These are phyloP conservation scores for Mycena amicta DNA, from an alignment of 768 basidiomycete genomes.

Conservation along the genomic window DNA sequence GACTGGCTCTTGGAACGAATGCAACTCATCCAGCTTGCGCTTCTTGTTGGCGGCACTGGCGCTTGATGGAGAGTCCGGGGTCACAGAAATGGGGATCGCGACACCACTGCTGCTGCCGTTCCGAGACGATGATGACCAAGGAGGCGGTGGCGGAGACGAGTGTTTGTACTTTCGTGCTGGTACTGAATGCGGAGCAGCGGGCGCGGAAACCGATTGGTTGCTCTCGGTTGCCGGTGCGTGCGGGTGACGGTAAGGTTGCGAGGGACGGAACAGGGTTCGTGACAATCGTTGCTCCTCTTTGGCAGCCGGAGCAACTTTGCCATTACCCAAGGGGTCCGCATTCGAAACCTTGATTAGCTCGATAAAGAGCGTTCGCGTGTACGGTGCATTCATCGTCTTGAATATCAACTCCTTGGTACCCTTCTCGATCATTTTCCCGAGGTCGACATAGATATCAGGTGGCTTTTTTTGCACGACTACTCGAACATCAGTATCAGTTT, in stretches of 20 bases:
- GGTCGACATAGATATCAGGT: slow-evolving; percentile 67
- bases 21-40: slow-evolving; percentile 23
- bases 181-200: not conserved
- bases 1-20: slow-evolving; percentile 18
- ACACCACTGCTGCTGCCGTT: not conserved
- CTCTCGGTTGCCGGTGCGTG: not conserved
- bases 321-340: not conserved
- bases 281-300: slow-evolving; percentile 4
- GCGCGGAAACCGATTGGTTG: not conserved
- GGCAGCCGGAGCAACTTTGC: not conserved
- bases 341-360: slow-evolving; percentile 57
- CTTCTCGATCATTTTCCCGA: slow-evolving; percentile 70
- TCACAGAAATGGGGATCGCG: not conserved
- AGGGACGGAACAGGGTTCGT: slow-evolving; percentile 14
- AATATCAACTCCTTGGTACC: slow-evolving; percentile 74
- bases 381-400: slow-evolving; percentile 65
- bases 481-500: slow-evolving; percentile 26
- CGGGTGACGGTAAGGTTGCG: slow-evolving; percentile 18
- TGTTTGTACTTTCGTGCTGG: not conserved
- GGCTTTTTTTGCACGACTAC: slow-evolving; percentile 47
- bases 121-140: not conserved
- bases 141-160: not conserved
- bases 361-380: slow-evolving; percentile 69
- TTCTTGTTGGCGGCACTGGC: slow-evolving; percentile 13
- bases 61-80: not conserved